A percentile compares a stretch with the other conserved stretches of the same genome.
Conservation (phyloP, 2,329 filamentous ascomycete species). For the Hypoxylon sp. region DNA sequence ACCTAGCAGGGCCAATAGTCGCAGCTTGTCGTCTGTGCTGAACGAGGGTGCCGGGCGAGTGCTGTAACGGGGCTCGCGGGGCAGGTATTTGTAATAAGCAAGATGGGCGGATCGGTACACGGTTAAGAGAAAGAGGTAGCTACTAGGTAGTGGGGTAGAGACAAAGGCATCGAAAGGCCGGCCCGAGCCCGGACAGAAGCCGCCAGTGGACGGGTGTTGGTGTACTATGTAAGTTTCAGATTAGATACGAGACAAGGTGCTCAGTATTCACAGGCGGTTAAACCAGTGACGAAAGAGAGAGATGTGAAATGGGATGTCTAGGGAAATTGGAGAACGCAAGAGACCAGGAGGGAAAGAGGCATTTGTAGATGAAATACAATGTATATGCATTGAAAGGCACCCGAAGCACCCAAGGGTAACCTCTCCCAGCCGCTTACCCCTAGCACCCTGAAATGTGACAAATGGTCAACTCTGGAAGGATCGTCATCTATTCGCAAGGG, state of each 20-base stretch:
- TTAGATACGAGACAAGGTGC: constrained; percentile 40
- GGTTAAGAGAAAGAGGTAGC: not conserved
- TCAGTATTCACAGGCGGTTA: constrained; percentile 45
- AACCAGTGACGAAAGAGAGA: constrained; percentile 23
- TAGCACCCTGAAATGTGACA: constrained; percentile 33
- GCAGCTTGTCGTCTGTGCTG: not conserved
- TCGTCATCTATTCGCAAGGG: constrained; percentile 33
- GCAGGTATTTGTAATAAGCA: constrained; percentile 23
- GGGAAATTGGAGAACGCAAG: constrained; percentile 1
- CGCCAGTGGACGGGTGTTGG: constrained; percentile 12
- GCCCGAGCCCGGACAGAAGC: constrained; percentile 33
- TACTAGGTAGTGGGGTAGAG: constrained; percentile 16
- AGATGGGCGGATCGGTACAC: constrained; percentile 19
- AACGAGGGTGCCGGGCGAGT: constrained; percentile 1
- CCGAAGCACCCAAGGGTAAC: not conserved
- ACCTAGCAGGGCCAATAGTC: constrained; percentile 15
- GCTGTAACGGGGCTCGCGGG: not conserved
- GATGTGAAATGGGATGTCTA: constrained; percentile 6
- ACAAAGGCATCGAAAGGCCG: constrained; percentile 21
- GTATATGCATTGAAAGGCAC: constrained; percentile 1
- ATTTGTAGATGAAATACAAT: constrained; percentile 11
- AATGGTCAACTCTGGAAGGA: constrained; percentile 33
- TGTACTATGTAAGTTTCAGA: constrained; percentile 42
- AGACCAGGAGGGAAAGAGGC: constrained; percentile 3
- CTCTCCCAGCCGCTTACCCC: constrained; percentile 27